phyloP scores from a whole-genome alignment of 1,284 basidiomycete genomes.

The Melampsora americana region DNA sequence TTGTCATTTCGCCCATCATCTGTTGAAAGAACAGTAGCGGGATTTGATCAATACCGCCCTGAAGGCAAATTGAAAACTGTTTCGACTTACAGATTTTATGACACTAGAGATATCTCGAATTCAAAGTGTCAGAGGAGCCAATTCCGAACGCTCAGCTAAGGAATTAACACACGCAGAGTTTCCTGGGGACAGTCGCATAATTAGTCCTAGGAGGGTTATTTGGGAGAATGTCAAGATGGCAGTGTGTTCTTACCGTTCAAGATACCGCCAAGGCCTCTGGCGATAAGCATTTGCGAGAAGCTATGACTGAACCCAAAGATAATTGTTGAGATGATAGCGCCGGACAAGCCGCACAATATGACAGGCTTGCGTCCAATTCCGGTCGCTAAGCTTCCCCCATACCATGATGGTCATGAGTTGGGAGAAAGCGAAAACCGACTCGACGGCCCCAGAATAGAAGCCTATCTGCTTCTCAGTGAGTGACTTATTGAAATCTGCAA shows the following conservation, averaged over 20 bases:
- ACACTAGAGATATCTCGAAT: constrained; percentile 48
- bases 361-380: constrained; percentile 56
- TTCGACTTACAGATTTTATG: constrained; percentile 18
- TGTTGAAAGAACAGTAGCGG: background rate
- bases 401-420: constrained; percentile 53
- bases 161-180: background rate
- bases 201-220: background rate
- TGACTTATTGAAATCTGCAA: constrained; percentile 14
- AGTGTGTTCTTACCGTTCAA: constrained; percentile 46
- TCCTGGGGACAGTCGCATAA: background rate
- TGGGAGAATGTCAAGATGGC: too few relatives aligned
- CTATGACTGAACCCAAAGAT: constrained; percentile 54
- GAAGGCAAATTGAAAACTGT: background rate
- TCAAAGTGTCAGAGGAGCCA: background rate
- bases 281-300: constrained; percentile 53
- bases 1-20: constrained; percentile 49
- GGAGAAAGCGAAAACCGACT: constrained; percentile 53
- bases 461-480: constrained; percentile 46
- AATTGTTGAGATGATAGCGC: constrained; percentile 53
- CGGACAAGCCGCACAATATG: constrained; percentile 53
- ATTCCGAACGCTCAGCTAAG: background rate
- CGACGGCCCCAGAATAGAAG: constrained; percentile 53
- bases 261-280: constrained; percentile 48
- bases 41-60: background rate
- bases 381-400: constrained; percentile 54